Conservation (phyloP, 257 asterid genomes). For the Scutellaria minor region DNA sequence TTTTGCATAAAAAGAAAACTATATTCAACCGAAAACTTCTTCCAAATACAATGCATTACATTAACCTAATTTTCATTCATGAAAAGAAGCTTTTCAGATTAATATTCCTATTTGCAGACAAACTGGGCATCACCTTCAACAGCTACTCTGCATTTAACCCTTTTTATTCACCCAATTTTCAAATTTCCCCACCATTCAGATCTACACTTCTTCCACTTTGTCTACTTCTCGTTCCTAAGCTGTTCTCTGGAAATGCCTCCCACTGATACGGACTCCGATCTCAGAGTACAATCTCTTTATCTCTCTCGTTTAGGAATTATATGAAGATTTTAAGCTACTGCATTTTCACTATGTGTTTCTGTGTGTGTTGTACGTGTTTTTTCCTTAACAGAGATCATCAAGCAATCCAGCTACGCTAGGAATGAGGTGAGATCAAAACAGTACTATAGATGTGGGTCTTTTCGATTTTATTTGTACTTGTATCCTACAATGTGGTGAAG, state of each 20-base stretch:
- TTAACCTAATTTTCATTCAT: neutral
- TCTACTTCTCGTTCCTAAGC: neutral
- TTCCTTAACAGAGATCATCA: conserved; percentile 64
- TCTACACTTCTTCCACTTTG: conserved; percentile 37
- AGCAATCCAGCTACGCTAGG: conserved; percentile 49
- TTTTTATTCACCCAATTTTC: conserved; percentile 38
- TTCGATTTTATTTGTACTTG: neutral
- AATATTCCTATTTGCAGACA: conserved; percentile 18
- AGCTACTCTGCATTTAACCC: conserved; percentile 2
- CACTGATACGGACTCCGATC: conserved; percentile 66
- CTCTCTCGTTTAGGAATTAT: neutral
- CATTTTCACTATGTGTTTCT: conserved; percentile 30
- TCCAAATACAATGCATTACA: too few relatives aligned
- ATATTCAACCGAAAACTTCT: too few relatives aligned
- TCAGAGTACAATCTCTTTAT: conserved; percentile 45
- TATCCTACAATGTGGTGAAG: neutral
- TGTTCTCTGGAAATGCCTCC: conserved; percentile 55
- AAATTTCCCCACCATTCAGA: conserved; percentile 49
- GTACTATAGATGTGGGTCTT: conserved; percentile 10
- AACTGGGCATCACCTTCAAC: conserved; percentile 7
- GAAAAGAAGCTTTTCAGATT: neutral
- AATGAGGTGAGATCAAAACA: conserved; percentile 55
- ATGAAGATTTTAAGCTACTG: conserved; percentile 6
- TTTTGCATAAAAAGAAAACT: too few relatives aligned
- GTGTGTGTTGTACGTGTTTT: conserved; percentile 15